Percentiles rank a stretch among this genome's conserved stretches.
phyloP scores from a whole-genome alignment of 1,139 yeast species.

The Blastobotrys apis region DNA sequence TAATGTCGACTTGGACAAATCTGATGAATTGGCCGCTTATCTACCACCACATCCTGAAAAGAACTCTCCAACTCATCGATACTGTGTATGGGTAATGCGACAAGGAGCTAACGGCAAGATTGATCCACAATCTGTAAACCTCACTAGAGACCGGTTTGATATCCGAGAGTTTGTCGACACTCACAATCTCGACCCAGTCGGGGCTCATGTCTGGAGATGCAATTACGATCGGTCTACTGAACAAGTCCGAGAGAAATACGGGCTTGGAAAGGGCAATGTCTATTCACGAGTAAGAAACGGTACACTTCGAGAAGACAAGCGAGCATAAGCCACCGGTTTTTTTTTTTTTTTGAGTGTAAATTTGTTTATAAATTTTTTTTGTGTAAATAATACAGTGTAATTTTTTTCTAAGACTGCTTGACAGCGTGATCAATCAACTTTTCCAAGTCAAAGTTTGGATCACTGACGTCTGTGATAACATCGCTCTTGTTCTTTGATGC shows the following conservation, averaged over 20 bases:
- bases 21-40: constrained; percentile 57
- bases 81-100: constrained; percentile 86
- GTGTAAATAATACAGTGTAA: background rate
- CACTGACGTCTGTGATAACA: constrained; percentile 69
- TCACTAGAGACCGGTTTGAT: constrained; percentile 52
- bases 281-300: constrained; percentile 29
- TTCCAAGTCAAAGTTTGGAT: constrained; percentile 84
- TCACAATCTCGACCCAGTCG: constrained; percentile 63
- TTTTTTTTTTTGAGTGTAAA: background rate
- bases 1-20: constrained; percentile 46
- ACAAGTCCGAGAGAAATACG: constrained; percentile 62
- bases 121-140: constrained; percentile 22
- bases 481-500: constrained; percentile 36
- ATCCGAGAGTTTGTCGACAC: constrained; percentile 61
- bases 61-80: constrained; percentile 77
- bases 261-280: constrained; percentile 69
- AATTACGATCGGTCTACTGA: constrained; percentile 74
- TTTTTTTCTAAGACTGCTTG: constrained; percentile 21
- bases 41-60: constrained; percentile 87
- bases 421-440: constrained; percentile 36
- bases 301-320: constrained; percentile 6
- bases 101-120: constrained; percentile 40
- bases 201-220: constrained; percentile 92
- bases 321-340: constrained; percentile 9
- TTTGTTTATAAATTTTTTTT: background rate